Evolutionary conservation across 768 basidiomycete genomes (phyloP).

Genomic region (Amanita subjunquillea): DNA sequence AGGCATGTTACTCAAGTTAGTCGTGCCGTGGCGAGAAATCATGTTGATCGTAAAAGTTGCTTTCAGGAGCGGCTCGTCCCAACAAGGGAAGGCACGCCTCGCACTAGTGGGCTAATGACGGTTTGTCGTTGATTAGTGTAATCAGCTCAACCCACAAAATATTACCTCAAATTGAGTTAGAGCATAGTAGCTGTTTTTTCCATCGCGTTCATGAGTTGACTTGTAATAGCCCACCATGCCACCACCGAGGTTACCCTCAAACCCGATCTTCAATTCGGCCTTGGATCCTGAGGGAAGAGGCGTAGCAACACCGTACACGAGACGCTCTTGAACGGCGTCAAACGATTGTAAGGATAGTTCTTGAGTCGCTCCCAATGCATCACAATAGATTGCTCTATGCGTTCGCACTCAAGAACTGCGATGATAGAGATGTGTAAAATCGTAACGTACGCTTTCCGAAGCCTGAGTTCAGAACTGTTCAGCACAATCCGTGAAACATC

Average conservation of each 20-base stretch:
- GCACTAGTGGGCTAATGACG: slow-evolving; percentile 68
- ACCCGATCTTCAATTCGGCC: slow-evolving; percentile 61
- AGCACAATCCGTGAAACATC: slow-evolving; percentile 55
- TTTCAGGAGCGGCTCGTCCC: slow-evolving; percentile 91
- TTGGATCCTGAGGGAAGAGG: slow-evolving; percentile 58
- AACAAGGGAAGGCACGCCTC: slow-evolving; percentile 75
- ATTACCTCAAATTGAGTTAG: slow-evolving; percentile 84
- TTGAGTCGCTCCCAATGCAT: slow-evolving; percentile 41
- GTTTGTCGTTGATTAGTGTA: background rate
- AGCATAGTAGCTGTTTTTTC: slow-evolving; percentile 56
- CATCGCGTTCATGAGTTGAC: slow-evolving; percentile 51
- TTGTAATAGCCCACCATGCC: slow-evolving; percentile 82
- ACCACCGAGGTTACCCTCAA: slow-evolving; percentile 55
- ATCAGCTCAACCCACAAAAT: background rate
- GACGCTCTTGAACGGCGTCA: slow-evolving; percentile 57
- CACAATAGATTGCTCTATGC: slow-evolving; percentile 37
- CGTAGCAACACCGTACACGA: slow-evolving; percentile 46
- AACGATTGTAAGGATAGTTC: slow-evolving; percentile 33
- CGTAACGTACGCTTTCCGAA: slow-evolving; percentile 37
- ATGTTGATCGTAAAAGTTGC: slow-evolving; percentile 71
- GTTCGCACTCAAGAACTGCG: background rate
- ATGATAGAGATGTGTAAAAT: background rate
- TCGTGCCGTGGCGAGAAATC: slow-evolving; percentile 67
- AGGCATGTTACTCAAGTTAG: slow-evolving; percentile 85
- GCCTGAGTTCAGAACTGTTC: slow-evolving; percentile 50